phyloP scores from a whole-genome alignment of 2,329 filamentous ascomycete genomes.

The Phialophora tarda region DNA sequence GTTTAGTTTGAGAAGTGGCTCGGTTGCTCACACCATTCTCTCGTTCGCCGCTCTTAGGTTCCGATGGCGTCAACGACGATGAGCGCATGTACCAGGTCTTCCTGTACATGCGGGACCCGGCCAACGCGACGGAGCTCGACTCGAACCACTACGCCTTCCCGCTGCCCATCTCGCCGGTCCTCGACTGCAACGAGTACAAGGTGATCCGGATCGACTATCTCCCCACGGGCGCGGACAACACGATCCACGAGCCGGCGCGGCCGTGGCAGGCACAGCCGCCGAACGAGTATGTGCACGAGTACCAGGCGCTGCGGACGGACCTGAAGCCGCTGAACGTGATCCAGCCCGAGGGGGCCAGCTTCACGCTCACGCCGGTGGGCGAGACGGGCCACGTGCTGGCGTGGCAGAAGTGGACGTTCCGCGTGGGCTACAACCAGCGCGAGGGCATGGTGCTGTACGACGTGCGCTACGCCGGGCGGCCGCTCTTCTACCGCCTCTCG shows the following conservation, averaged over 20 bases:
- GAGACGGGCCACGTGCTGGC: constrained; percentile 61
- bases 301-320: constrained; percentile 64
- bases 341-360: constrained; percentile 69
- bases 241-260: constrained; percentile 47
- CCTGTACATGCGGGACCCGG: constrained; percentile 68
- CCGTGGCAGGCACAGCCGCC: constrained; percentile 47
- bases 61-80: constrained; percentile 59
- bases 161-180: constrained; percentile 69
- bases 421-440: constrained; percentile 66
- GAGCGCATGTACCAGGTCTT: constrained; percentile 67
- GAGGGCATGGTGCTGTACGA: constrained; percentile 73
- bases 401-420: constrained; percentile 71
- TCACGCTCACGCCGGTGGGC: constrained; percentile 58
- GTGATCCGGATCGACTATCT: constrained; percentile 72
- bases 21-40: neutral
- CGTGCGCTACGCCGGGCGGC: constrained; percentile 67
- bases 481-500: constrained; percentile 69
- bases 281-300: constrained; percentile 71
- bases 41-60: constrained; percentile 45
- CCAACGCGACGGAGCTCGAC: constrained; percentile 64
- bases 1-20: neutral
- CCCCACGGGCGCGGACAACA: constrained; percentile 68
- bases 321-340: constrained; percentile 68
- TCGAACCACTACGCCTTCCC: constrained; percentile 73
- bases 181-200: constrained; percentile 66